Evolutionary conservation across 345 rosid species (phyloP).

Genomic region (Excoecaria agallocha): DNA sequence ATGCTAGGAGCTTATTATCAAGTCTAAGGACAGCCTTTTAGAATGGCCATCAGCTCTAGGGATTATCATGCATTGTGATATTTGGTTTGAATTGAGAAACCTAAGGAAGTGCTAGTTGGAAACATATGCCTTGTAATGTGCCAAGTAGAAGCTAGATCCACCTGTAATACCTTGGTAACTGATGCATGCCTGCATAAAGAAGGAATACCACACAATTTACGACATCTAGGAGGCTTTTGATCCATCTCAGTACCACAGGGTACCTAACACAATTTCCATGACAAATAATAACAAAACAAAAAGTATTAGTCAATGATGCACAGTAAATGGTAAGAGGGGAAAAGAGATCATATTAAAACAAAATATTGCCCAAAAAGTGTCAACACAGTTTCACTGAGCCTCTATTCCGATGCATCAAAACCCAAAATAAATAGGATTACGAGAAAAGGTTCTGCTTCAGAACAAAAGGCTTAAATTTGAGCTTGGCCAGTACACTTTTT

Average conservation of each 20-base stretch:
- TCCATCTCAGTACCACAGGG: conserved; percentile 95
- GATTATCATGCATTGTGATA: background rate
- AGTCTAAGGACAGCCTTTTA: background rate
- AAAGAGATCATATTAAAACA: background rate
- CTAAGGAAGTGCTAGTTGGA: background rate
- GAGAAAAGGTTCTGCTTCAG: background rate
- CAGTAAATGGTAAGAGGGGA: background rate
- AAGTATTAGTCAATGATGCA: conserved; percentile 2
- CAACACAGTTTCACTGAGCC: background rate
- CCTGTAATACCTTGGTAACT: conserved; percentile 53
- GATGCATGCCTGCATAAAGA: conserved; percentile 76
- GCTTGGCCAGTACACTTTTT: background rate
- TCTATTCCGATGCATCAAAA: background rate
- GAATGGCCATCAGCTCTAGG: background rate
- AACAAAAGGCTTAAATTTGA: background rate
- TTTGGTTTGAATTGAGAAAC: background rate
- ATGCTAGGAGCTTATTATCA: background rate
- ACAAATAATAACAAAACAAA: background rate
- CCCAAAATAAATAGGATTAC: background rate
- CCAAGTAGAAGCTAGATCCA: conserved; percentile 8
- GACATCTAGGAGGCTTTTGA: conserved; percentile 91
- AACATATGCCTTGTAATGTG: background rate
- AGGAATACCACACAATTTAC: conserved; percentile 56
- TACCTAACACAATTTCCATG: conserved; percentile 48
- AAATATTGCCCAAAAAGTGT: background rate